Percentiles rank a stretch among this genome's conserved stretches.
These are phyloP conservation scores for Pythium scleroteichum DNA, from an alignment of 352 stramenopile genomes.

Conservation along the genomic window DNA sequence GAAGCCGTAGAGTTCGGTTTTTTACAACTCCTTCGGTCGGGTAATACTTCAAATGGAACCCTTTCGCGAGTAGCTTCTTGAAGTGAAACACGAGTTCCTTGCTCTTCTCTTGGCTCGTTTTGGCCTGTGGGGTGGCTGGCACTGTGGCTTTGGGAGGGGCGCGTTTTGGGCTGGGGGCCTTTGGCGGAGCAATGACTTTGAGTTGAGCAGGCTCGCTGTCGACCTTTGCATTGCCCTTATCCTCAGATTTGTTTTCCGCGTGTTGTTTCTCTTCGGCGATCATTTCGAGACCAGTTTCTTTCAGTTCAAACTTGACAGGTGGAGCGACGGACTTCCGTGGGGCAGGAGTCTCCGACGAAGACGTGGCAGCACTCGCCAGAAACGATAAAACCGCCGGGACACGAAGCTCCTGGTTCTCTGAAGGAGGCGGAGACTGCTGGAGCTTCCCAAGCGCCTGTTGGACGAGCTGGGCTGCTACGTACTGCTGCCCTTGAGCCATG, in stretches of 20 bases:
- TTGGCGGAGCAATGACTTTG: slow-evolving; percentile 8
- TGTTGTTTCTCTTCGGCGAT: slow-evolving; percentile 1
- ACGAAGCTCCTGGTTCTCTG: slow-evolving; percentile 14
- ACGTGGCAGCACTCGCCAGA: slow-evolving; percentile 6
- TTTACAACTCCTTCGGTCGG: slow-evolving; percentile 47
- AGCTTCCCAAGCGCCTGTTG: slow-evolving; percentile 54
- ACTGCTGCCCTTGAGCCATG: slow-evolving; percentile 66
- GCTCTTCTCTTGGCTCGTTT: slow-evolving; percentile 43
- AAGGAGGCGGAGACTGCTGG: slow-evolving; percentile 1
- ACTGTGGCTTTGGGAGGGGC: not conserved
- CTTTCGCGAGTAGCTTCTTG: slow-evolving; percentile 71
- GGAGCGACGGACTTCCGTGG: slow-evolving; percentile 4
- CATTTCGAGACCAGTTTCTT: slow-evolving; percentile 4
- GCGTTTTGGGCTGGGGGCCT: slow-evolving; percentile 11
- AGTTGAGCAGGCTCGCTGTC: not conserved
- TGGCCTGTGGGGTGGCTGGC: not conserved
- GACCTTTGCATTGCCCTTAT: slow-evolving; percentile 1
- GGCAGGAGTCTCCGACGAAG: not conserved
- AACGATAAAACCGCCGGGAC: slow-evolving; percentile 32
- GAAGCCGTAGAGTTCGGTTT: slow-evolving; percentile 43
- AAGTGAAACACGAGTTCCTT: slow-evolving; percentile 67
- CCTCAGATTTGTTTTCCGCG: not conserved
- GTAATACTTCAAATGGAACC: slow-evolving; percentile 65
- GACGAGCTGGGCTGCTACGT: slow-evolving; percentile 58
- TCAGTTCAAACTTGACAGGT: slow-evolving; percentile 4